Percentiles rank a stretch among this genome's conserved stretches.
Conservation (phyloP, 192 early-diverging fungal genomes). For the Gorgonomyces haynaldii region DNA sequence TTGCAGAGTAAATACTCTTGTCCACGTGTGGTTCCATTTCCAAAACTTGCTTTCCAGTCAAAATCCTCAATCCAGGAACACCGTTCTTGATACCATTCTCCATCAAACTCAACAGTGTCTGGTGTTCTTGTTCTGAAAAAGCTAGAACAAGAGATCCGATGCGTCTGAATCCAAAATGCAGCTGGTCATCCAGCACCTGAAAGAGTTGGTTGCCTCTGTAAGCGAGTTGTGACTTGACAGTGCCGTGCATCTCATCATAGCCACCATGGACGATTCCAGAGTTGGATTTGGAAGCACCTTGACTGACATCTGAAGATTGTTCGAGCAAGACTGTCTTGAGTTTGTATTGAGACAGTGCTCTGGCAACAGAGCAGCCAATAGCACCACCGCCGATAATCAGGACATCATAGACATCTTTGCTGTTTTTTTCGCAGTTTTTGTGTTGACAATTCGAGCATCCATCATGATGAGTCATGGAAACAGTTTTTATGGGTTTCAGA, state of each 20-base stretch:
- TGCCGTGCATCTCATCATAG: constrained; percentile 32
- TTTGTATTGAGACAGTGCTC: constrained; percentile 19
- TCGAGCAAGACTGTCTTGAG: constrained; percentile 24
- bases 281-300: constrained; percentile 31
- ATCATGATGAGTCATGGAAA: too few relatives aligned
- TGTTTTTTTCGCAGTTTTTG: background rate
- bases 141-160: constrained; percentile 30
- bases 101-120: constrained; percentile 15
- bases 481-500: too few relatives aligned
- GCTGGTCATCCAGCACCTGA: constrained; percentile 19
- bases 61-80: constrained; percentile 17
- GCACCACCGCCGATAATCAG: constrained; percentile 35
- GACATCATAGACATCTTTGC: constrained; percentile 12
- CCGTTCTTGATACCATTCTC: constrained; percentile 34
- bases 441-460: too few relatives aligned
- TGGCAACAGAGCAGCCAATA: constrained; percentile 32
- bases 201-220: constrained; percentile 27
- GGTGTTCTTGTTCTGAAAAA: constrained; percentile 15
- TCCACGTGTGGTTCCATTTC: constrained; percentile 27
- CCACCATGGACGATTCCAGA: constrained; percentile 34
- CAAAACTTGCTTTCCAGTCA: constrained; percentile 20
- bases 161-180: constrained; percentile 34
- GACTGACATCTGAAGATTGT: constrained; percentile 25
- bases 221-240: constrained; percentile 24
- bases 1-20: constrained; percentile 17